Percentiles rank a stretch among this genome's conserved stretches.
Conservation (phyloP, 2,329 filamentous ascomycete genomes). For the Cladosporium sp. region DNA sequence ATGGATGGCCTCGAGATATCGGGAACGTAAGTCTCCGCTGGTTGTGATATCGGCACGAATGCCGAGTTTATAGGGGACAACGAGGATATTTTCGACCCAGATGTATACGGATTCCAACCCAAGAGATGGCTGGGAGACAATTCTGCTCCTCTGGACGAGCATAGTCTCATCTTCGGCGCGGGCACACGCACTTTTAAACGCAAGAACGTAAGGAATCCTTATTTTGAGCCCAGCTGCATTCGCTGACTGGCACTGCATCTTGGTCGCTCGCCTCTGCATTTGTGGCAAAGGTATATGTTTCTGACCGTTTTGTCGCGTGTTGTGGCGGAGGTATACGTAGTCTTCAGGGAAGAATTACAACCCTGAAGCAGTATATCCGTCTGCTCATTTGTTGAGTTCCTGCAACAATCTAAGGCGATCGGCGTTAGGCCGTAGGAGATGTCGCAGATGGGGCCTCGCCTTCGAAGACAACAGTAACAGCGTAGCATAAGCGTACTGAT, state of each 20-base stretch:
- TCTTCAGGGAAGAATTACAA: not conserved
- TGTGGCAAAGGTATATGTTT: not conserved
- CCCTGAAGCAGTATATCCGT: not conserved
- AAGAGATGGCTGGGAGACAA: constrained; percentile 34
- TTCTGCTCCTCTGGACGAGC: not conserved
- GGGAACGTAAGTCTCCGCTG: constrained; percentile 34
- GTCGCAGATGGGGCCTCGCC: not conserved
- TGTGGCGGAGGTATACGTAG: not conserved
- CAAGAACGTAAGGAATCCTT: not conserved
- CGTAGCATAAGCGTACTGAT: constrained; percentile 23
- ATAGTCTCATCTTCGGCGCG: not conserved
- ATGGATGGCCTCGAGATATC: constrained; percentile 39
- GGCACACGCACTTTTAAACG: not conserved
- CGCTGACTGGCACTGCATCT: not conserved
- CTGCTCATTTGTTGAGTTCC: not conserved
- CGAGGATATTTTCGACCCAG: constrained; percentile 33
- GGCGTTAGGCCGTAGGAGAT: not conserved
- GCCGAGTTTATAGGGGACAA: constrained; percentile 37
- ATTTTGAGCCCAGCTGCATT: no score
- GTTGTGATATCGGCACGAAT: constrained; percentile 33
- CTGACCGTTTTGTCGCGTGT: not conserved
- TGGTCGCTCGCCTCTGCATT: not conserved
- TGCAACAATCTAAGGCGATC: not conserved
- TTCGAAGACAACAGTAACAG: constrained; percentile 11
- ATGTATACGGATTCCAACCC: constrained; percentile 32